phyloP scores from a whole-genome alignment of 257 asterid genomes.

The Hygrophila difformis region DNA sequence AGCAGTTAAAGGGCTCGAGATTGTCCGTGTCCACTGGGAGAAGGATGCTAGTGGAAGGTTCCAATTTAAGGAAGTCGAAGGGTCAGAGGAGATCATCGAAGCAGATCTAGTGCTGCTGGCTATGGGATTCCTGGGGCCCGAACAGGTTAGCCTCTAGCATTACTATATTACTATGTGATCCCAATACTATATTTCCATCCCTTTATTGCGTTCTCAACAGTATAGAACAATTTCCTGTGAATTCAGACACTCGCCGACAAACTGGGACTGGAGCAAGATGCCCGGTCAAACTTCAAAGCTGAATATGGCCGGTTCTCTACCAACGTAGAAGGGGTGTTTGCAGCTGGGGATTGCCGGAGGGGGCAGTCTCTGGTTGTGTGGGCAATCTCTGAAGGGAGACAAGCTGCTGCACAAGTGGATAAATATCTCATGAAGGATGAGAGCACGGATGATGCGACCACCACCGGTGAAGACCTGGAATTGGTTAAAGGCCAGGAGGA shows the following conservation, averaged over 20 bases:
- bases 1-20: slow-evolving; percentile 67
- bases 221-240: too few species aligned
- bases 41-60: slow-evolving; percentile 82
- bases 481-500: too few species aligned
- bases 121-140: slow-evolving; percentile 99
- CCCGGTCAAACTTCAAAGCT: slow-evolving; percentile 82
- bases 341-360: slow-evolving; percentile 97
- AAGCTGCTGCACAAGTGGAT: slow-evolving; percentile 90
- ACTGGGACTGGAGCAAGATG: slow-evolving; percentile 75
- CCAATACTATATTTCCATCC: not conserved
- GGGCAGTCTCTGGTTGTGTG: slow-evolving; percentile 97
- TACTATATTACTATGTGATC: not conserved
- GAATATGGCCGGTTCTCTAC: slow-evolving; percentile 86
- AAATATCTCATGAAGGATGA: slow-evolving; percentile 51
- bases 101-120: slow-evolving; percentile 87
- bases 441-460: too few species aligned
- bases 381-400: slow-evolving; percentile 97
- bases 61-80: slow-evolving; percentile 89
- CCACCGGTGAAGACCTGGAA: too few species aligned
- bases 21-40: slow-evolving; percentile 81
- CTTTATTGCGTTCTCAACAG: too few species aligned
- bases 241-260: slow-evolving; percentile 71
- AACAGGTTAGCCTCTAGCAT: slow-evolving; percentile 88
- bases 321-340: slow-evolving; percentile 77
- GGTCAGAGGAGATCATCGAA: slow-evolving; percentile 83